Evolutionary conservation across 1,284 basidiomycete species (phyloP).

Genomic region (Puccinia polysora): DNA sequence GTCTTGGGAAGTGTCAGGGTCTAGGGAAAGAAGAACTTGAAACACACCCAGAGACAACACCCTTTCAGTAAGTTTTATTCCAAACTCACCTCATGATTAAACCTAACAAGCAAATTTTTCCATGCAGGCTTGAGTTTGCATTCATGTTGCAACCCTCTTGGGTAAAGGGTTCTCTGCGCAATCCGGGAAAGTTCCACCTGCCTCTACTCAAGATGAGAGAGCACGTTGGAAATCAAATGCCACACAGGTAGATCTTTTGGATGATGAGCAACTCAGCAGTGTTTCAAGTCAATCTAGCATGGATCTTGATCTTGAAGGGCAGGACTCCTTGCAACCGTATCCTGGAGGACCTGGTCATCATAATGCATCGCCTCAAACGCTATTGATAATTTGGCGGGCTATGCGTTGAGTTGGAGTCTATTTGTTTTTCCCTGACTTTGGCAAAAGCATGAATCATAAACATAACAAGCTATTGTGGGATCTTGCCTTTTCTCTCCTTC

Average conservation of each 20-base stretch:
- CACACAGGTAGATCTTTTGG: not conserved
- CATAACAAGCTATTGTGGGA: not conserved
- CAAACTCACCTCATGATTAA: no score
- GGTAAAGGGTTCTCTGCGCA: not conserved
- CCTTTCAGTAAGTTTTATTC: no score
- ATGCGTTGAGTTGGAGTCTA: not conserved
- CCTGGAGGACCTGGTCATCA: constrained; percentile 7
- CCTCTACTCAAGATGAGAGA: not conserved
- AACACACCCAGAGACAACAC: no score
- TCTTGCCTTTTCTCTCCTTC: not conserved
- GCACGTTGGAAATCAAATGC: not conserved
- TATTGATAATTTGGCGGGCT: not conserved
- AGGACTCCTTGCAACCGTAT: not conserved
- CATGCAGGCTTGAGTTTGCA: not conserved
- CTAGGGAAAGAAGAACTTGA: no score
- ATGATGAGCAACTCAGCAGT: no score
- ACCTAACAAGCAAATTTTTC: no score
- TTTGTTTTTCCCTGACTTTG: not conserved
- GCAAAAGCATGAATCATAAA: not conserved
- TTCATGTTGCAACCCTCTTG: not conserved
- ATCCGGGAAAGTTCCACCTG: not conserved
- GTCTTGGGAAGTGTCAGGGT: no score
- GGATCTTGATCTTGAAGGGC: not conserved
- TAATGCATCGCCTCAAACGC: not conserved
- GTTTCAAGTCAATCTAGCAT: no score